Evolutionary conservation across 2,329 filamentous ascomycete genomes (phyloP), one percentile per base, ranked within the genome.

Genomic region (Didymellaceae sp.): DNA sequence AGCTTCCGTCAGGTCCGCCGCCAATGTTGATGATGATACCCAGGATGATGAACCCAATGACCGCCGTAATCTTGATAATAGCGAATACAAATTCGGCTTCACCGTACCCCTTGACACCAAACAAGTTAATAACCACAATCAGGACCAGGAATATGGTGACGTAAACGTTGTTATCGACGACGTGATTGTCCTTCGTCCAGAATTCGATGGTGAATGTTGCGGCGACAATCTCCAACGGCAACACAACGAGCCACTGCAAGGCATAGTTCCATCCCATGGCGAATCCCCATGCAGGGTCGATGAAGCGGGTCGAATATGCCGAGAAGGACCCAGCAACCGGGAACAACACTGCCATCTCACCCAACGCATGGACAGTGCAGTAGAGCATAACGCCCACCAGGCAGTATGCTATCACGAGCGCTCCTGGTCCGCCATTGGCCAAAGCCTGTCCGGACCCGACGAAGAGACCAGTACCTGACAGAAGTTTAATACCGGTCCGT

Each of bases 261-360:
- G 89, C 90, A 71, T 96, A 89, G 81, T 95, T 96, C 91, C 91
- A 96, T 13, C 91, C 91, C 89, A 96, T 95, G 37, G 91, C 90
- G 68, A 96, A 96, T 0, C 91, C 91, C 91, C 91, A 96, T 0
- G 92, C 92, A 1, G 92, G 93, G 67, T 97, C 91, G 14, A 97
- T 75, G 66, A 97, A 97, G 14, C 93, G 85, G 22, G 91, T 96
- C 14, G 92, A 94, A 76, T 92, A 97, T 6, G 91, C 87, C 1
- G 91, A 90, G 70, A 97, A 97, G 3, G 91, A 95, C 47, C 93
- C 93, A 17, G 92, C 89, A 18, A 97, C 88, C 3, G 93, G 93
- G 63, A 93, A 97, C 10, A 91, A 77, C 14, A 97, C 91, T 13
- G 92, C 90, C 74, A 97, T 84, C 74, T 97, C 93, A 56, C 93